These are phyloP conservation scores for Penicillium herquei DNA, from an alignment of 495 filamentous ascomycete genomes.

Conservation along the genomic window DNA sequence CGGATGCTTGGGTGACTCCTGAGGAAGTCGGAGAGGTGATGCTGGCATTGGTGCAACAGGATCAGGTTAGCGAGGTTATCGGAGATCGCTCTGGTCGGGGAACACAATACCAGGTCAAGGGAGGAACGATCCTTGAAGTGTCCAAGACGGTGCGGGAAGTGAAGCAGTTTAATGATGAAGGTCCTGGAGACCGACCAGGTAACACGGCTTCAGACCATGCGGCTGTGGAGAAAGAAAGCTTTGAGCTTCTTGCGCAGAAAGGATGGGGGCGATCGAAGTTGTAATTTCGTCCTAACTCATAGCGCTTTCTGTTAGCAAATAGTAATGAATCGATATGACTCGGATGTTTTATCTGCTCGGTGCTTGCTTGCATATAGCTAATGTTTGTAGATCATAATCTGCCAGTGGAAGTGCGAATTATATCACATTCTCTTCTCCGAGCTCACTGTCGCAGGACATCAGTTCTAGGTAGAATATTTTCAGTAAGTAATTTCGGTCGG, in stretches of 20 bases:
- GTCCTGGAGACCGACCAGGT: slow-evolving; percentile 47
- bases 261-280: slow-evolving; percentile 39
- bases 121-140: slow-evolving; percentile 60
- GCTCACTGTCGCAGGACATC: too few relatives aligned
- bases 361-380: too few relatives aligned
- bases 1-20: slow-evolving; percentile 60
- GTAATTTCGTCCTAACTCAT: slow-evolving; percentile 3
- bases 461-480: too few relatives aligned
- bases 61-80: slow-evolving; percentile 41
- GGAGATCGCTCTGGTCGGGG: slow-evolving; percentile 36
- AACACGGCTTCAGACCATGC: slow-evolving; percentile 45
- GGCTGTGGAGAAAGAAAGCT: slow-evolving; percentile 44
- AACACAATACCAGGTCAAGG: slow-evolving; percentile 32
- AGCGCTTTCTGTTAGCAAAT: too few relatives aligned
- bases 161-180: slow-evolving; percentile 54
- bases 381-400: too few relatives aligned
- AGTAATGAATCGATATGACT: too few relatives aligned
- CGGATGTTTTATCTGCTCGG: too few relatives aligned
- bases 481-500: too few relatives aligned
- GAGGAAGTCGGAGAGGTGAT: slow-evolving; percentile 67
- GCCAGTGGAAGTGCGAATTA: too few relatives aligned
- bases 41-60: slow-evolving; percentile 56
- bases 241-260: slow-evolving; percentile 38
- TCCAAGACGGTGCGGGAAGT: slow-evolving; percentile 55
- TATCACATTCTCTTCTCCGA: too few relatives aligned